Conservation (phyloP, 768 basidiomycete species). For the Amyloporia xantha region DNA sequence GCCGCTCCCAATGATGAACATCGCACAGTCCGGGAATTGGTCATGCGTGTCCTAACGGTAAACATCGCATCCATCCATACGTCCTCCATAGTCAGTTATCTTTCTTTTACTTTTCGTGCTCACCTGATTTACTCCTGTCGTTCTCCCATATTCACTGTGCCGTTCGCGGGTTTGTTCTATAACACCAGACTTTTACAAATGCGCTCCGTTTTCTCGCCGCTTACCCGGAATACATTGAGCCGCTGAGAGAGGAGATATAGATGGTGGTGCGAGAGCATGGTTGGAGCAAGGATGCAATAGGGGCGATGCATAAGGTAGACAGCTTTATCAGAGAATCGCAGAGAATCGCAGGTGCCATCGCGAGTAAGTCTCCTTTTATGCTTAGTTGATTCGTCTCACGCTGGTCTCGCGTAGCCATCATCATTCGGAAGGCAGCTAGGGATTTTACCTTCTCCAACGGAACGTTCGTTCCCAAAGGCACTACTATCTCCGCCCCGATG, state of each 20-base stretch:
- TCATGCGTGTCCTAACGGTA: slow-evolving; percentile 19
- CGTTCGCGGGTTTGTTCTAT: neutral
- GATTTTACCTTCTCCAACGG: slow-evolving; percentile 41
- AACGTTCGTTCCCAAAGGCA: slow-evolving; percentile 32
- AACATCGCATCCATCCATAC: slow-evolving; percentile 33
- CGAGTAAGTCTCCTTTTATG: neutral
- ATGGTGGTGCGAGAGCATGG: slow-evolving; percentile 20
- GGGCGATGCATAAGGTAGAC: slow-evolving; percentile 26
- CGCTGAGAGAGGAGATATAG: slow-evolving; percentile 27
- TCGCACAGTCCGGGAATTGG: too few relatives aligned
- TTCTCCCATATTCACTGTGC: neutral
- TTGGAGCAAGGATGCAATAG: slow-evolving; percentile 25
- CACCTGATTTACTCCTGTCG: neutral
- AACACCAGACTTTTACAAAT: slow-evolving; percentile 19
- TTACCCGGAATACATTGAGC: slow-evolving; percentile 19
- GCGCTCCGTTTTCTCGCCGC: slow-evolving; percentile 24
- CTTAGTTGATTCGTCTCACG: neutral
- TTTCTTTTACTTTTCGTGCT: neutral
- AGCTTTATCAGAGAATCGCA: slow-evolving; percentile 29
- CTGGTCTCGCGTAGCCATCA: too few relatives aligned
- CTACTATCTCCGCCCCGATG: slow-evolving; percentile 25
- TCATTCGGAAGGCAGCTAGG: slow-evolving; percentile 27
- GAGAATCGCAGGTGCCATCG: slow-evolving; percentile 19
- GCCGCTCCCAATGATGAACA: too few relatives aligned
- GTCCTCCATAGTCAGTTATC: slow-evolving; percentile 21